phyloP scores from a whole-genome alignment of 2,329 filamentous ascomycete species.

The Ambrosiella xylebori region DNA sequence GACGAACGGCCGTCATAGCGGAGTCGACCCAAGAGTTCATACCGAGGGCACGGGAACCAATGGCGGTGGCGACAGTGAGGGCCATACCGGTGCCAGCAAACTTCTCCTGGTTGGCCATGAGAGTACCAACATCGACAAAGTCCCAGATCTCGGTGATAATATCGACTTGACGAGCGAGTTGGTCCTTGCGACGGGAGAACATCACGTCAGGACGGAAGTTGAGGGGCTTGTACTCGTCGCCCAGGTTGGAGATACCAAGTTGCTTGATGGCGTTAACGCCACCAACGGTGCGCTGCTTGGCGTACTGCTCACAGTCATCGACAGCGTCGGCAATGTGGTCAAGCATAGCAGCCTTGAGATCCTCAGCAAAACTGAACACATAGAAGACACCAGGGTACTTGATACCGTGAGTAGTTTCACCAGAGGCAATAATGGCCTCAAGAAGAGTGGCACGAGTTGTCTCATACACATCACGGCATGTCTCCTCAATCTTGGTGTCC shows the following conservation, averaged over 20 bases:
- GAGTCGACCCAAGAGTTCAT: constrained; percentile 82
- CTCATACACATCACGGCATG: constrained; percentile 71
- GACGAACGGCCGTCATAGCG: constrained; percentile 59
- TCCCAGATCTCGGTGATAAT: constrained; percentile 79
- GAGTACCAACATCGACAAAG: constrained; percentile 72
- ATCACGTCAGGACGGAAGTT: constrained; percentile 84
- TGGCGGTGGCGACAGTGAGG: constrained; percentile 71
- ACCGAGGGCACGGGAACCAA: constrained; percentile 67
- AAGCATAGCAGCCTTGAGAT: constrained; percentile 81
- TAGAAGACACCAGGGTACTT: constrained; percentile 72
- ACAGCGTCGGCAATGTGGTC: constrained; percentile 71
- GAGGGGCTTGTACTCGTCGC: constrained; percentile 69
- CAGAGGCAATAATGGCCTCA: constrained; percentile 58
- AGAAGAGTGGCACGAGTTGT: constrained; percentile 62
- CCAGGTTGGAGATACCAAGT: constrained; percentile 73
- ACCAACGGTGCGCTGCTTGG: constrained; percentile 56
- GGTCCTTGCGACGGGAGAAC: constrained; percentile 74
- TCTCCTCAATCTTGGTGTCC: constrained; percentile 66
- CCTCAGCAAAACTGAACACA: constrained; percentile 84
- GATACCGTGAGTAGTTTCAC: constrained; percentile 62
- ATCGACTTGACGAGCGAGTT: constrained; percentile 67
- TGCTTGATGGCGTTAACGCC: constrained; percentile 81
- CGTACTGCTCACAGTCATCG: constrained; percentile 64
- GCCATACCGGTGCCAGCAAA: constrained; percentile 88
- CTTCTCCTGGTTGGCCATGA: constrained; percentile 88